Conservation (phyloP, 164 flowering plant species). For the Vitis cinerea region DNA sequence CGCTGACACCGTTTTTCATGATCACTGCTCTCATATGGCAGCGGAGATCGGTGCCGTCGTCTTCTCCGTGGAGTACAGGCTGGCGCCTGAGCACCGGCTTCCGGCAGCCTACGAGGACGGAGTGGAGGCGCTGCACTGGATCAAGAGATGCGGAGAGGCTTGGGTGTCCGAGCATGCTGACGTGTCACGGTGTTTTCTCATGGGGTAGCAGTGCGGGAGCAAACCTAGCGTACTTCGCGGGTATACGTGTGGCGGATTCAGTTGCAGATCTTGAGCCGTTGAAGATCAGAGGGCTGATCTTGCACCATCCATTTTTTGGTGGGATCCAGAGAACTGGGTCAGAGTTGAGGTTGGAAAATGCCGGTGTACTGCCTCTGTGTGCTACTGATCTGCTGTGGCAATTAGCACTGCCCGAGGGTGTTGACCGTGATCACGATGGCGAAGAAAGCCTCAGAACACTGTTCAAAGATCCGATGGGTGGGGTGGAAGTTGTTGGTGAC, state of each 20-base stretch:
- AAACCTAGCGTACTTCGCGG: constrained; percentile 22
- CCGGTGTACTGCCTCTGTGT: constrained; percentile 4
- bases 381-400: constrained; percentile 29
- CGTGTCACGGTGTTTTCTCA: constrained; percentile 15
- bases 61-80: constrained; percentile 54
- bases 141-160: constrained; percentile 19
- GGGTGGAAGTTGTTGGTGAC: constrained; percentile 27
- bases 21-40: constrained; percentile 28
- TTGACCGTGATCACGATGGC: constrained; percentile 22
- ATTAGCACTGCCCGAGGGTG: constrained; percentile 21
- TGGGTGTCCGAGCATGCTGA: constrained; percentile 19
- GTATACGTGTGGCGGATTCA: constrained; percentile 6
- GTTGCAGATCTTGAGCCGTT: constrained; percentile 12
- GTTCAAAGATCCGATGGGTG: constrained; percentile 7
- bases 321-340: constrained; percentile 19
- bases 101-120: constrained; percentile 65
- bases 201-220: constrained; percentile 28
- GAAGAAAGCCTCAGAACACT: neutral
- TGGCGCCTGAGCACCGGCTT: constrained; percentile 54
- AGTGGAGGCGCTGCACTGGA: constrained; percentile 40
- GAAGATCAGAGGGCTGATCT: constrained; percentile 22
- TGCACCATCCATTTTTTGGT: constrained; percentile 30
- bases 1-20: constrained; percentile 14
- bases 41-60: constrained; percentile 20
- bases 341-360: constrained; percentile 13